phyloP scores from a whole-genome alignment of 805 yeast genomes.

The Starmera amethionina region DNA sequence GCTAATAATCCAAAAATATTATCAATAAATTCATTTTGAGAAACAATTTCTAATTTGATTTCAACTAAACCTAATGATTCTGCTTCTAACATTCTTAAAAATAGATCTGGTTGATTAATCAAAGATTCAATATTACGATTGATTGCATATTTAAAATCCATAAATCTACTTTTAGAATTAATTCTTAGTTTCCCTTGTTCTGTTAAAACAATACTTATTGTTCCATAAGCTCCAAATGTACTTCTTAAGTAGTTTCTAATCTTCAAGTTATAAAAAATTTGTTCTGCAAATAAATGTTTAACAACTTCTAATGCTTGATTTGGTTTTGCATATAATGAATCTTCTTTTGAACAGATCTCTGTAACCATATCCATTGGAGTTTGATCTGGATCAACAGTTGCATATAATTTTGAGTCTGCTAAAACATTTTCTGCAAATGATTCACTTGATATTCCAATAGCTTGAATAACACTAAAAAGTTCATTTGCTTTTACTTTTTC shows the following conservation, averaged over 20 bases:
- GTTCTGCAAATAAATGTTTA: conserved; percentile 67
- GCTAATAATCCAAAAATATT: conserved; percentile 45
- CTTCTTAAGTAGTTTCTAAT: conserved; percentile 61
- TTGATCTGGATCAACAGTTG: conserved; percentile 56
- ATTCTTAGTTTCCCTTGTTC: conserved; percentile 76
- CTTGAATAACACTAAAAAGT: conserved; percentile 54
- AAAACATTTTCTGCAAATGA: conserved; percentile 76
- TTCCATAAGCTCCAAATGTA: conserved; percentile 54
- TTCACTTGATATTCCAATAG: conserved; percentile 69
- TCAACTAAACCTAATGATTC: conserved; percentile 68
- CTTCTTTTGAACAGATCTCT: conserved; percentile 23
- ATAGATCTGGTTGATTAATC: conserved; percentile 65
- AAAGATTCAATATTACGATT: conserved; percentile 74
- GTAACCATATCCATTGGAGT: conserved; percentile 55
- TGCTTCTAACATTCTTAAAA: conserved; percentile 85
- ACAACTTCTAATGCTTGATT: conserved; percentile 64
- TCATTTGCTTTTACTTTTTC: conserved; percentile 61
- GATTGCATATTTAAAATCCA: conserved; percentile 84
- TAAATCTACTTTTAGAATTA: conserved; percentile 70
- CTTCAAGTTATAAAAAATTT: conserved; percentile 70
- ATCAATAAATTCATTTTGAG: conserved; percentile 28
- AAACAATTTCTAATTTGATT: conserved; percentile 44
- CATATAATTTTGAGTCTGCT: conserved; percentile 56
- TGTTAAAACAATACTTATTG: conserved; percentile 65
- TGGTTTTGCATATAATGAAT: conserved; percentile 42